These are phyloP conservation scores for Eimeria brunetti DNA, from an alignment of 169 alveolate species.

Conservation along the genomic window DNA sequence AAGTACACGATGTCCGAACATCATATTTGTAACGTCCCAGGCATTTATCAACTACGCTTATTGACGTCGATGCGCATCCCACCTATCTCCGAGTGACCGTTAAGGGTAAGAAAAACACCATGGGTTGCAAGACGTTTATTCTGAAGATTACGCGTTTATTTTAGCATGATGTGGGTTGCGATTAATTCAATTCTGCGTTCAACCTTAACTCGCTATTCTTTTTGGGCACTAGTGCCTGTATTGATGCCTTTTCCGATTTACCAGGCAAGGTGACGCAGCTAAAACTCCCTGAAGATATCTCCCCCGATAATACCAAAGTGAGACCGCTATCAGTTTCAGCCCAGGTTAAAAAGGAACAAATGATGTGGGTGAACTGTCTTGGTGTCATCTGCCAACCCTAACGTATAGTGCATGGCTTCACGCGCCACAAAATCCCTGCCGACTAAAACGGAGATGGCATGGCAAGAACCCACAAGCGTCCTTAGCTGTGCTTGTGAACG, in stretches of 20 bases:
- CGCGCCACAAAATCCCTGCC: background rate
- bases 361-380: background rate
- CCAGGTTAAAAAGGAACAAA: background rate
- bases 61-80: slow-evolving; percentile 93
- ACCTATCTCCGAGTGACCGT: slow-evolving; percentile 84
- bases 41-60: slow-evolving; percentile 90
- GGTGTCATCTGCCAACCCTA: background rate
- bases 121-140: background rate
- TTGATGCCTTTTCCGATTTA: background rate
- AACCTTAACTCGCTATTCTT: background rate
- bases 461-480: background rate
- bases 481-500: background rate
- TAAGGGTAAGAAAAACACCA: slow-evolving; percentile 48
- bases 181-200: background rate
- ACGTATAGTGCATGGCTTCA: background rate
- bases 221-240: background rate
- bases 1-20: background rate
- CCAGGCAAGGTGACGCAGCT: slow-evolving; percentile 75
- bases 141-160: background rate
- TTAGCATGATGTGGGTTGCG: background rate
- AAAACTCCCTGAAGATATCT: slow-evolving; percentile 71
- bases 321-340: background rate
- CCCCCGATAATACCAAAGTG: slow-evolving; percentile 50
- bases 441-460: background rate
- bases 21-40: background rate